Evolutionary conservation across 2,329 filamentous ascomycete species (phyloP), one percentile per base, ranked within the genome.

Genomic region (Plenodomus lindquistii): DNA sequence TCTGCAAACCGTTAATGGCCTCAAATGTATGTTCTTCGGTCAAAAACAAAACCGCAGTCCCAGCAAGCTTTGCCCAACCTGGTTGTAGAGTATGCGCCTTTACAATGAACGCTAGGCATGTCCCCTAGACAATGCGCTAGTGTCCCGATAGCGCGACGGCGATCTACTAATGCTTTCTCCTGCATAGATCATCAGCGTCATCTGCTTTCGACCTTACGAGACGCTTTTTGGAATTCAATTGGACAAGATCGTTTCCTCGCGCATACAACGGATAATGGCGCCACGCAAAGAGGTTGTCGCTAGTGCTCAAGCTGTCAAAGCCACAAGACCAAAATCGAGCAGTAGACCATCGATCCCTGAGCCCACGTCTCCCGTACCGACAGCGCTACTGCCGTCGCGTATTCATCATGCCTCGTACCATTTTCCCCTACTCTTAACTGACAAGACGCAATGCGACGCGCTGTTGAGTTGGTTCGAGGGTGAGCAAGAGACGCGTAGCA

Each of bases 391-490:
- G 7, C 68, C 69, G 20, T 40, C 54, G 31, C 66, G 70, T 39
- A 39, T 38, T 2, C 70, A 72, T 36, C 22, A 52, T 22, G 20
- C 51, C 15, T 46, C 50, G 1, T 72, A 72, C 42, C 70, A 72
- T 36, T 65, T 62, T 29, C 62, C 70, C 2, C 57, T 67, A 15
- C 55, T 72, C 6, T 22, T 70, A 11, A 42, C 50, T 1, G 50
- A 65, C 15, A 34, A 44, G 3, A 42, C 38, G 0, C 40, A 44
- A 21, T 57, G 55, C 37, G 50, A 55, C 21, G 62, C 57, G 22
- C 42, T 72, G 9, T 42, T 72, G 19, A 21, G 16, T 15, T 72
- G 70, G 70, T 72, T 72, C 31, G 53, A 60, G 18, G 41, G 55
- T 11, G 62, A 70, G 3, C 62, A 68, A 24, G 57, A 65, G 31